Percentiles rank a stretch among this genome's conserved stretches.
These are phyloP conservation scores for Cryptosporidium ubiquitum DNA, from an alignment of 169 alveolate species.

Conservation along the genomic window DNA sequence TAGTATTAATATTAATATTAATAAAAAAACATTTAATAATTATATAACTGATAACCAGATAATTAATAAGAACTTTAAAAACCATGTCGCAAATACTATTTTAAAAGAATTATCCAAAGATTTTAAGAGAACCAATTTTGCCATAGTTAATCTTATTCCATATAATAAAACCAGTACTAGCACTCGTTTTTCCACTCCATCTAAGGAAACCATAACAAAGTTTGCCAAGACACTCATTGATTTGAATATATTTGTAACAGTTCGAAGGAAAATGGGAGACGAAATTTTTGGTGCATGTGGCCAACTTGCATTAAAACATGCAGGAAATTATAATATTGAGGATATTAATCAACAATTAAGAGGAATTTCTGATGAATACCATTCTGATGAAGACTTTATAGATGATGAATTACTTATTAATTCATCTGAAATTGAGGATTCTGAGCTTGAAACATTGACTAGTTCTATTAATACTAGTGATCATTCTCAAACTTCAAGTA, in stretches of 20 bases:
- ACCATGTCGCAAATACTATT: neutral
- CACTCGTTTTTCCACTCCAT: slow-evolving; percentile 47
- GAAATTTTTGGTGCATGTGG: slow-evolving; percentile 63
- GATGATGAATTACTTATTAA: slow-evolving; percentile 2
- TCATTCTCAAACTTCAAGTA: neutral
- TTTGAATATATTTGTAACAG: slow-evolving; percentile 28
- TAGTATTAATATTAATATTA: neutral
- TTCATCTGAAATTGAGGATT: neutral
- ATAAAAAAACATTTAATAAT: neutral
- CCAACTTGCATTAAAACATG: slow-evolving; percentile 46
- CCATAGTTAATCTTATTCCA: slow-evolving; percentile 63
- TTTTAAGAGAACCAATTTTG: slow-evolving; percentile 45
- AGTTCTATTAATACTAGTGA: neutral
- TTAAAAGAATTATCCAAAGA: slow-evolving; percentile 25
- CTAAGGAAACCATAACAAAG: neutral
- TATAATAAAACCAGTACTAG: slow-evolving; percentile 30
- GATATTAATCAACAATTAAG: slow-evolving; percentile 3
- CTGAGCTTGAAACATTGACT: neutral
- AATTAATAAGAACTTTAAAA: slow-evolving; percentile 14
- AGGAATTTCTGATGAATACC: neutral
- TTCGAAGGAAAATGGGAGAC: slow-evolving; percentile 56
- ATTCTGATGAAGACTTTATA: slow-evolving; percentile 26
- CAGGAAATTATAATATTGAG: slow-evolving; percentile 21
- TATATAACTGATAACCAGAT: neutral
- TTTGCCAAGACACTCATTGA: slow-evolving; percentile 23